Evolutionary conservation across 192 early-diverging fungal species (phyloP), one percentile per base, ranked within the genome.

Genomic region (Coemansia sp.): DNA sequence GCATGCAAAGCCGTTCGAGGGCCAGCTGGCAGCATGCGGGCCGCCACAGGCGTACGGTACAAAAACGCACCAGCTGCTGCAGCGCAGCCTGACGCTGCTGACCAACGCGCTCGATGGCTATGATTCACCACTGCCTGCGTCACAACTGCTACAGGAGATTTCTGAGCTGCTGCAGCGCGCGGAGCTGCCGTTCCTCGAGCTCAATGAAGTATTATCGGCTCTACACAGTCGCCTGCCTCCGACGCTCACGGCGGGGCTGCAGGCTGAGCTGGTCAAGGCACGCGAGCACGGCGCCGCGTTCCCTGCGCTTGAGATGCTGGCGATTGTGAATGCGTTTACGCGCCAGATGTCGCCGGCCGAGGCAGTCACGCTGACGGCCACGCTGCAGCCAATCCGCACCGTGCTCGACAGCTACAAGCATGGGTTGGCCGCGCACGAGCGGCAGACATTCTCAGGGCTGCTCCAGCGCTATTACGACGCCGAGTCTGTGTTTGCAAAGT

Each of bases 11-110:
- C 85, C 87, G 33, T 99, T 89, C 49, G 86, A 85, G 64, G 90
- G 90, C 57, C 87, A 90, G 72, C 73, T 90, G 23, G 77, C 86
- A 8, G 28, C 65, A 6, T 83, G 85, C 58, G 91, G 93, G 14
- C 84, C 90, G 47, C 92, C 95, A 25, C 89, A 91, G 45, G 80
- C 92, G 18, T 75, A 78, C 50, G 94, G 94, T 56, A 92, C 88
- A 56, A 98, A 98, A 82, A 83, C 90, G 0, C 89, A 95, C 63
- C 95, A 98, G 64, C 81, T 86, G 57, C 90, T 87, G 83, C 72
- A 82, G 32, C 82, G 83, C 40, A 55, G 83, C 22, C 82, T 83
- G 56, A 44, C 81, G 31, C 77, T 84, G 40, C 80, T 95, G 46
- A 89, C 90, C 43, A 83, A 85, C 42, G 85, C 65, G 1, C 63